Conservation (phyloP, 164 flowering plant genomes). For the Buxus sempervirens region DNA sequence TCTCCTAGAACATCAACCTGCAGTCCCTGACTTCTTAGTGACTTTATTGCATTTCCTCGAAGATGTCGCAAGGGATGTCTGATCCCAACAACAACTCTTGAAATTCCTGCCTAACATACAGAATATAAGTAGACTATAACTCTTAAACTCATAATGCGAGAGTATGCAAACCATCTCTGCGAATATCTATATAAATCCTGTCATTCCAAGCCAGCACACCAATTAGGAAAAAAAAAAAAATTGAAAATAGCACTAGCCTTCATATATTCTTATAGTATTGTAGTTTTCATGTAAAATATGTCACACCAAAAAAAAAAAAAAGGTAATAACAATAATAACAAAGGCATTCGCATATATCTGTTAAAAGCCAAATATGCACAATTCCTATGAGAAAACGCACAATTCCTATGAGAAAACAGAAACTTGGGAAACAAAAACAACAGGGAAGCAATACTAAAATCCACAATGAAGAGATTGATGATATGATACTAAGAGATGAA, state of each 20-base stretch:
- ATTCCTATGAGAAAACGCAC: too few species aligned
- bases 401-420: too few species aligned
- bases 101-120: conserved; percentile 79
- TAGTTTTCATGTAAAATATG: too few species aligned
- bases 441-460: not conserved
- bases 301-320: too few species aligned
- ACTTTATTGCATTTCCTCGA: conserved; percentile 69
- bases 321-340: too few species aligned
- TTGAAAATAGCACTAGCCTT: too few species aligned
- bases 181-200: not conserved
- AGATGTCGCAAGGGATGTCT: conserved; percentile 87
- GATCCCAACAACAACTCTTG: conserved; percentile 83
- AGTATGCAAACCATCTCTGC: not conserved
- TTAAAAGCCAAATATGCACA: too few species aligned
- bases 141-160: conserved; percentile 1
- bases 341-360: too few species aligned
- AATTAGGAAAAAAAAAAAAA: too few species aligned
- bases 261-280: too few species aligned
- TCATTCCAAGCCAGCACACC: not conserved
- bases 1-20: conserved; percentile 94
- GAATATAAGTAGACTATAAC: conserved; percentile 20
- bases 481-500: not conserved
- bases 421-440: too few species aligned
- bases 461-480: not conserved
- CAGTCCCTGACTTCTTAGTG: conserved; percentile 71